Conservation (phyloP, 257 asterid species). For the Solanum peruvianum region DNA sequence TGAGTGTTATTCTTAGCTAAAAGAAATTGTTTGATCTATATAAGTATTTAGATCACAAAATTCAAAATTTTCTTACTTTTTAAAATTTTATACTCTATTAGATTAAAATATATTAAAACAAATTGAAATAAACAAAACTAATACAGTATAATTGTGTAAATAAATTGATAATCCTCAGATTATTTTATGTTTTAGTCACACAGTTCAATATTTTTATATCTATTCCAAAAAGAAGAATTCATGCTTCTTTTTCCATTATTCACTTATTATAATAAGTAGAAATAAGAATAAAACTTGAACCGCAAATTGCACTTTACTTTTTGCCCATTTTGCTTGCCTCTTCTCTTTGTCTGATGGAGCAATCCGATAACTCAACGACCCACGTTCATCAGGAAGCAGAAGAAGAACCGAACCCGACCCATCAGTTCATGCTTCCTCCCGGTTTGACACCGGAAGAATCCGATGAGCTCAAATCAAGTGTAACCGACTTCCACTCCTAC, state of each 20-base stretch:
- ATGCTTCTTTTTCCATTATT: not conserved
- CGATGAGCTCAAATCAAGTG: conserved; percentile 40
- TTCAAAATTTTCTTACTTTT: too few relatives aligned
- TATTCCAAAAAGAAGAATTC: not conserved
- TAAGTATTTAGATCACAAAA: too few relatives aligned
- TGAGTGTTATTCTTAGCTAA: too few relatives aligned
- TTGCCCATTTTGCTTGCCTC: not conserved
- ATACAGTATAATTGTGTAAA: too few relatives aligned
- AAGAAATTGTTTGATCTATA: too few relatives aligned
- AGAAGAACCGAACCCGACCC: not conserved
- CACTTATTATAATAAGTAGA: not conserved
- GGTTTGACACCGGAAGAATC: conserved; percentile 51
- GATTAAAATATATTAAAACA: too few relatives aligned
- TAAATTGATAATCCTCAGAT: too few relatives aligned
- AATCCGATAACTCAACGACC: not conserved
- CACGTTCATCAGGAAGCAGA: not conserved
- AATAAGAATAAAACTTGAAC: not conserved
- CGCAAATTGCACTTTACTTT: not conserved
- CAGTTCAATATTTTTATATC: not conserved
- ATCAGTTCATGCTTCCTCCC: conserved; percentile 17
- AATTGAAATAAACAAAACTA: too few relatives aligned
- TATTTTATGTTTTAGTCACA: not conserved
- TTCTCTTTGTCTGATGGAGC: not conserved
- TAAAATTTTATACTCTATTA: too few relatives aligned
- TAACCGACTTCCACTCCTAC: conserved; percentile 61